Percentiles rank a stretch among this genome's conserved stretches.
Evolutionary conservation across 306 rosid species (phyloP).

Genomic region (Cicer pinnatifidum): DNA sequence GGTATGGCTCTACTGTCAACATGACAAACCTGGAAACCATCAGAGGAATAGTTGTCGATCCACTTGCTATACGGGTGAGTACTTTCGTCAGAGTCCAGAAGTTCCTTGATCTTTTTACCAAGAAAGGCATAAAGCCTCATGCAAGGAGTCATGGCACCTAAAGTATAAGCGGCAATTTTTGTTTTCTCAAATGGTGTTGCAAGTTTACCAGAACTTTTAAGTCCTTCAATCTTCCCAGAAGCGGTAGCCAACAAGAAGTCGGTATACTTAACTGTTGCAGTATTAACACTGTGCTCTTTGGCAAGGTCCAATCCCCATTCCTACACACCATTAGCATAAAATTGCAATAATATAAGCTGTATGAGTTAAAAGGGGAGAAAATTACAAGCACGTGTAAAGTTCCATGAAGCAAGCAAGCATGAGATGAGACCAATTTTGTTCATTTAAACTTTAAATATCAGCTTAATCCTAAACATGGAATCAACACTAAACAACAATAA

Average conservation of each 20-base stretch:
- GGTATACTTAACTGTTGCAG: constrained; percentile 84
- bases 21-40: constrained; percentile 80
- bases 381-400: constrained; percentile 22
- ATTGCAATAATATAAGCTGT: constrained; percentile 33
- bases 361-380: background rate
- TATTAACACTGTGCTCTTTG: constrained; percentile 59
- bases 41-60: constrained; percentile 81
- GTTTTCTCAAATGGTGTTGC: constrained; percentile 99
- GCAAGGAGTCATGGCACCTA: constrained; percentile 97
- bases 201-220: constrained; percentile 85
- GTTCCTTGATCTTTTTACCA: constrained; percentile 72
- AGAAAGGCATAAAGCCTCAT: constrained; percentile 92
- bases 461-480: constrained; percentile 24
- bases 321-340: constrained; percentile 52
- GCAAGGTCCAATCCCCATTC: constrained; percentile 80
- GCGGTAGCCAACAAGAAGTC: constrained; percentile 94
- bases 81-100: constrained; percentile 49
- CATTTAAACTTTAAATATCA: constrained; percentile 28
- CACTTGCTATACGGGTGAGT: constrained; percentile 85
- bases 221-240: constrained; percentile 92
- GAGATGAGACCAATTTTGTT: constrained; percentile 20
- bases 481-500: background rate
- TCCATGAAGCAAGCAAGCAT: constrained; percentile 30
- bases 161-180: constrained; percentile 91
- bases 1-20: constrained; percentile 46